Evolutionary conservation across 805 yeast species (phyloP).

Genomic region (Metschnikowia colocasiae): DNA sequence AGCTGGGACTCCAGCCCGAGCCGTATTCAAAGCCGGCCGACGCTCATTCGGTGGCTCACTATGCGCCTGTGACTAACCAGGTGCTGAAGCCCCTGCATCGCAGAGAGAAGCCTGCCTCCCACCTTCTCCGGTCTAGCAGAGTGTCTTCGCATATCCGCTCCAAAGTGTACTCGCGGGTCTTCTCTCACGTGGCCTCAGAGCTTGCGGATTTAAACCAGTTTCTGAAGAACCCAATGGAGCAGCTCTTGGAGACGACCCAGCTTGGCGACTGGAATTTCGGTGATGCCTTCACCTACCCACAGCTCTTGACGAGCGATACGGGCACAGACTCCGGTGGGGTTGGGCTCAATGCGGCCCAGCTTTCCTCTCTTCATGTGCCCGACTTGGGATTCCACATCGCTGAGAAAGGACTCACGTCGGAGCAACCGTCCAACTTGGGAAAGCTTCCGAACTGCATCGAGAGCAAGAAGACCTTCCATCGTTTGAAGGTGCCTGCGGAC

Average conservation of each 20-base stretch:
- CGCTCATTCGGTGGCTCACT: no score
- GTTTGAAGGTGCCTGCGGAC: background rate
- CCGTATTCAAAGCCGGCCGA: background rate
- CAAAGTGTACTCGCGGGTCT: background rate
- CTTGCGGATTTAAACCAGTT: background rate
- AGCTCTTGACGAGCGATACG: background rate
- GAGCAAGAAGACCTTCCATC: background rate
- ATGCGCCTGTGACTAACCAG: background rate
- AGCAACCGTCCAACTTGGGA: background rate
- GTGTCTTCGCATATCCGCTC: background rate
- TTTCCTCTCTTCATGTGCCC: background rate
- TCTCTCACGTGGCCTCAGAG: background rate
- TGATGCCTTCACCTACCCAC: background rate
- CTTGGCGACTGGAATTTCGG: background rate
- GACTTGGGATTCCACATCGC: background rate
- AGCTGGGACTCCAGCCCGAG: background rate
- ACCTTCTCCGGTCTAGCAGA: background rate
- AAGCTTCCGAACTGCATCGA: constrained; percentile 2
- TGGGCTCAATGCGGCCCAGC: background rate
- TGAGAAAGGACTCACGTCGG: no score
- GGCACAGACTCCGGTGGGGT: background rate
- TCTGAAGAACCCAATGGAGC: background rate
- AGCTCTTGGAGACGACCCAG: background rate
- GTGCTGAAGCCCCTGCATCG: background rate
- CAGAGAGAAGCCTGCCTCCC: background rate